Conservation (phyloP, 257 asterid genomes). For the Fraxinus pennsylvanica region DNA sequence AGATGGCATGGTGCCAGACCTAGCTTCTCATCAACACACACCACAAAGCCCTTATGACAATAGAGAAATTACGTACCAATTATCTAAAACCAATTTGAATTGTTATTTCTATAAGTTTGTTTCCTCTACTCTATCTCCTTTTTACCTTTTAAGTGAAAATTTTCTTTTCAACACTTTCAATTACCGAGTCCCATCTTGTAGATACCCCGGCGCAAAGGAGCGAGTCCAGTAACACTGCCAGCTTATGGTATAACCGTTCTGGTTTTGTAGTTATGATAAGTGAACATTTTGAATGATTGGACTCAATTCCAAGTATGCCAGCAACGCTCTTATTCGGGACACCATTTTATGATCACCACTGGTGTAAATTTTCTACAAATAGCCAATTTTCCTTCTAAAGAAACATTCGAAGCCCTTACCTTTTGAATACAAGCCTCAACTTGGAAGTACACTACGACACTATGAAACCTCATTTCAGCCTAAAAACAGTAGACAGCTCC, state of each 20-base stretch:
- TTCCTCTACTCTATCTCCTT: neutral
- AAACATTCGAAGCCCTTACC: neutral
- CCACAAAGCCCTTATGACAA: neutral
- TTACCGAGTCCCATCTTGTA: neutral
- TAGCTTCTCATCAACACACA: conserved; percentile 8
- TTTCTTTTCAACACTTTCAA: conserved; percentile 1
- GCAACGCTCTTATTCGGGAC: neutral
- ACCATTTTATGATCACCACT: neutral
- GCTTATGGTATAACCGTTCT: neutral
- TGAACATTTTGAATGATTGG: conserved; percentile 1
- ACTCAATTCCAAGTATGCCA: conserved; percentile 1
- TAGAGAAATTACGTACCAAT: no score
- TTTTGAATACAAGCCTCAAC: neutral
- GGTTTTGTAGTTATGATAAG: neutral
- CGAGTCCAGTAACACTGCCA: neutral
- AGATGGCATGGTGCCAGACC: neutral
- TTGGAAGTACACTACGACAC: neutral
- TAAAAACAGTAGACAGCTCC: neutral
- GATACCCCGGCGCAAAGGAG: neutral
- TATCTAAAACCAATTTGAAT: no score
- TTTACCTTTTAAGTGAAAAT: neutral
- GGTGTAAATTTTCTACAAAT: neutral
- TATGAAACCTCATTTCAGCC: neutral
- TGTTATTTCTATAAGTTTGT: neutral
- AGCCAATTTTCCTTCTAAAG: neutral